These are phyloP conservation scores for Metschnikowia orientalis DNA, from an alignment of 805 yeast genomes.

Conservation along the genomic window DNA sequence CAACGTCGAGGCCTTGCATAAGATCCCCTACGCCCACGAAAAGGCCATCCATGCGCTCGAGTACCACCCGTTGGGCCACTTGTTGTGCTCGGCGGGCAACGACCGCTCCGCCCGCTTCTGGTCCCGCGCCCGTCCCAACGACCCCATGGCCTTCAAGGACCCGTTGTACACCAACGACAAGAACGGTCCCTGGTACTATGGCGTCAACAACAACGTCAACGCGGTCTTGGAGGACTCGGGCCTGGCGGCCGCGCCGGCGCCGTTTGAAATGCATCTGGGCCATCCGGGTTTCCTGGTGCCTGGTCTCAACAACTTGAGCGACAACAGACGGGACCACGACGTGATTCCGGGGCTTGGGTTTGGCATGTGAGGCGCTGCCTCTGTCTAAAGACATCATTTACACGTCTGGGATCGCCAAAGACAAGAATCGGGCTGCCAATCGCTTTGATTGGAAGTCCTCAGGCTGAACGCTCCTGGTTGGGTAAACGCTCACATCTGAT, in stretches of 20 bases:
- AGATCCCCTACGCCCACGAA: conserved; percentile 90
- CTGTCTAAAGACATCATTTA: no score
- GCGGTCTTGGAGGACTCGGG: conserved; percentile 28
- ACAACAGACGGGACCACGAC: conserved; percentile 6
- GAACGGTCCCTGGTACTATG: conserved; percentile 53
- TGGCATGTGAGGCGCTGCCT: no score
- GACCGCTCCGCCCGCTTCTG: conserved; percentile 92
- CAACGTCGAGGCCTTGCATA: conserved; percentile 44
- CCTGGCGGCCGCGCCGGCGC: conserved; percentile 1
- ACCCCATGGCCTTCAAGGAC: conserved; percentile 75
- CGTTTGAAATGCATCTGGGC: background rate
- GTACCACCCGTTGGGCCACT: conserved; percentile 92
- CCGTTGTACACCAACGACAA: conserved; percentile 70
- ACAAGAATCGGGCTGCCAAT: no score
- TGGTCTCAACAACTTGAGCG: conserved; percentile 14
- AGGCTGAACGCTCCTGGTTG: no score
- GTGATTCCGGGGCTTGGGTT: conserved; percentile 12
- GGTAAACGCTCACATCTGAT: no score
- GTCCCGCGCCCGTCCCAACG: conserved; percentile 90
- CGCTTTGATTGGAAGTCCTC: no score
- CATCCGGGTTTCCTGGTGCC: conserved; percentile 12
- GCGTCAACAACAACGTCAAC: conserved; percentile 42
- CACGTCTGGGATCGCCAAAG: no score
- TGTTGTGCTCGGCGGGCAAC: conserved; percentile 87
- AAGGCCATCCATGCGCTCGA: conserved; percentile 86